phyloP scores from a whole-genome alignment of 1,284 basidiomycete genomes.

The Pascua sp. region DNA sequence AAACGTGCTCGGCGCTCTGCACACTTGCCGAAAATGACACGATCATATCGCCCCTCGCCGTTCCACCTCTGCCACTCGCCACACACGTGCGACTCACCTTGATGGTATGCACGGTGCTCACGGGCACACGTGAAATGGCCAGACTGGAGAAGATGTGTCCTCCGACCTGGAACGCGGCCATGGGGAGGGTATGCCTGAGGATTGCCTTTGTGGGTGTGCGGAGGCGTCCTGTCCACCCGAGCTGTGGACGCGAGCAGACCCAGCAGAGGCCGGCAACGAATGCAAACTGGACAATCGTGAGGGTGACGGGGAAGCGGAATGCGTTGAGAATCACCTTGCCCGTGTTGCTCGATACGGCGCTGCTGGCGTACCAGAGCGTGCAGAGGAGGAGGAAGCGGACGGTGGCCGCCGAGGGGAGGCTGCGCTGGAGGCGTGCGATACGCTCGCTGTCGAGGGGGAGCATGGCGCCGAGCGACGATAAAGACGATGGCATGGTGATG shows the following conservation, averaged over 20 bases:
- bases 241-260: conserved; percentile 66
- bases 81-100: conserved; percentile 62
- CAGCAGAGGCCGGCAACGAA: conserved; percentile 86
- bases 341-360: conserved; percentile 50
- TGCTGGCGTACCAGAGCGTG: conserved; percentile 50
- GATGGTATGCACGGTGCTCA: conserved; percentile 97
- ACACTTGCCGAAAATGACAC: too few relatives aligned
- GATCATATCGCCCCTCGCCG: too few relatives aligned
- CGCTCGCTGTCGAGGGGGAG: too few relatives aligned
- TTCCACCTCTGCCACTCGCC: too few relatives aligned
- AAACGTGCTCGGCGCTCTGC: too few relatives aligned
- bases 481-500: too few relatives aligned
- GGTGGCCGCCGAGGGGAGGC: conserved; percentile 32
- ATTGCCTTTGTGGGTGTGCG: conserved; percentile 69
- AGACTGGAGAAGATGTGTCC: conserved; percentile 96
- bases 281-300: conserved; percentile 96
- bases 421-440: neutral
- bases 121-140: conserved; percentile 91
- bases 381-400: conserved; percentile 47
- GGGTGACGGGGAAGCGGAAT: conserved; percentile 51
- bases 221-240: conserved; percentile 57
- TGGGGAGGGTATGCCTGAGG: conserved; percentile 74
- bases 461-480: too few relatives aligned
- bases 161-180: conserved; percentile 88
- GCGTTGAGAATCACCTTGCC: conserved; percentile 51